Base-by-base conservation (phyloP, 73 alveolate species). In the Vitrella brassicaformis region DNA sequence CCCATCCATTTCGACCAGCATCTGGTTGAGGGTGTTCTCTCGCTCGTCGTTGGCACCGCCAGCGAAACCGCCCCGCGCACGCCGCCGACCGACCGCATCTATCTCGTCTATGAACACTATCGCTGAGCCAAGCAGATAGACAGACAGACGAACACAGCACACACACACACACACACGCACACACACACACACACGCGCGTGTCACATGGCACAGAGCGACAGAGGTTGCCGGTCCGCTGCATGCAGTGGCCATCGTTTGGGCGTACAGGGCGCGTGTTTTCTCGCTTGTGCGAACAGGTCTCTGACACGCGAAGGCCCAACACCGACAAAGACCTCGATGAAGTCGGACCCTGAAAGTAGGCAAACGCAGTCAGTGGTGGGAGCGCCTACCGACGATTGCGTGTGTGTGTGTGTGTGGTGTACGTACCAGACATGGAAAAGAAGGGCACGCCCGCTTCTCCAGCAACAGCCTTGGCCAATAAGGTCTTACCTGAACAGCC, bases 31-130 rank as follows among this genome's bases (percentile, higher is more conserved):
- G 19, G 97, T 91, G 87, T 91, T 91, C 81, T 91, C 97, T 28
- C 94, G 80, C 87, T 91, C 97, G 67, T 91, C 97, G 78, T 91
- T 91, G n/a, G n/a, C n/a, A 31, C 93, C 91, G 19, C 94, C 93
- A 4, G 66, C 56, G 30, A 69, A 77, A 28, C 84, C 77, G 46
- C 84, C 82, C 18, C 67, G n/a, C 47, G 72, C 78, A 47, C 98
- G 82, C 87, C 88, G 87, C 26, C 94, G 90, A 30, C 98, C 98
- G 71, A 93, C 88, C 0, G 98, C 95, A 87, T 93, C 98, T 80
- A 93, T 90, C 90, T 93, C 98, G 82, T 93, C 98, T 73, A 93
- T 93, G 81, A 93, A 93, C 47, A 93, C 94, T 72, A 93, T 93
- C 56, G 96, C 87, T n/a, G 98, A n/a, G n/a, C n/a, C n/a, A n/a